Base-by-base conservation (phyloP, 176 grass and related monocot genomes). In the Avena atlantica region DNA sequence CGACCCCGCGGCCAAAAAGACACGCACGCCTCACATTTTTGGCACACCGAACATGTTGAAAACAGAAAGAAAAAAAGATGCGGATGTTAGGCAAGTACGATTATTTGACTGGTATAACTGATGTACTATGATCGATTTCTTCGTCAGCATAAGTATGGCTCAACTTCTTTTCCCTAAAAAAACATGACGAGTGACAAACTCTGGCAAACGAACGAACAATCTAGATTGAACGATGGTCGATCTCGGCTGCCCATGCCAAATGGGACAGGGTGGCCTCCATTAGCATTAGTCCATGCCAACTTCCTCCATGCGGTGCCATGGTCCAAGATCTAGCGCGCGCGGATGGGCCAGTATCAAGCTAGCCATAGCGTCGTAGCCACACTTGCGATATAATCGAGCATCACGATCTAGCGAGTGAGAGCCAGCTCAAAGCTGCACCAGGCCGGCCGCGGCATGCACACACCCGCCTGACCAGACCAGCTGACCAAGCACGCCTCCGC, bases 1-100 rank as follows among this genome's bases (percentile, higher is more conserved):
- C 52, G 23, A 51, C 89, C 76, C 89, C 81, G 89, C 76, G 44
- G 89, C 40, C 86, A 29, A 81, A 76, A 90, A 87, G 74, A 58
- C n/a, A 59, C 76, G 62, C 70, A 82, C 70, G 61, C 6, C 14
- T 29, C 0, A 70, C 76, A 23, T 23, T 25, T 57, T 57, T 57
- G 17, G 55, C 55, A 57, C 6, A 57, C 55, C 55, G 0, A 5
- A 17, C 55, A 57, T 57, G 55, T 20, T 57, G 8, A 13, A 12
- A 12, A 13, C 12, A 50, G 49, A 50, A 57, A 47, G 0, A 57
- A 57, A 4, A 13, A 53, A 53, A 11, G 45, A 29, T 27, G 25
- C 0, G 25, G 1, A 29, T 29, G 37, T 40, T 40, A 40, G 37
- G 4, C 37, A 40, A 6, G 37, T 40, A 40, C 5, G 37, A 40